A percentile compares a stretch with the other conserved stretches of the same genome.
Evolutionary conservation across 2,329 filamentous ascomycete species (phyloP).

Genomic region (Zymoseptoria passerinii): DNA sequence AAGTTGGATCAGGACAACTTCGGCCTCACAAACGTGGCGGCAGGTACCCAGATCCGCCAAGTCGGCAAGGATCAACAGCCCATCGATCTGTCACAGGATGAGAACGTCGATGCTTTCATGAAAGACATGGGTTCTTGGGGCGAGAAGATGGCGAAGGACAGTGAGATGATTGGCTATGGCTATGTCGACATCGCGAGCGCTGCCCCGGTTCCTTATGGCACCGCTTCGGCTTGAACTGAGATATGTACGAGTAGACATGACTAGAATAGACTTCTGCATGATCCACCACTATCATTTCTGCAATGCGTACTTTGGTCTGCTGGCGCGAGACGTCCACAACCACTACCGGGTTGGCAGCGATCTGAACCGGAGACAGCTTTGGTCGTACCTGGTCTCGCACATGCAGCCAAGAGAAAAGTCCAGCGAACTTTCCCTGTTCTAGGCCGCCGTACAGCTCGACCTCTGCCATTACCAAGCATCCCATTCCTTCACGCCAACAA

Average conservation of each 20-base stretch:
- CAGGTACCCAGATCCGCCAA: conserved; percentile 45
- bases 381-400: background rate
- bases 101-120: conserved; percentile 42
- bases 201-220: conserved; percentile 32
- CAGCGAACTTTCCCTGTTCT: background rate
- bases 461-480: background rate
- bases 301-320: background rate
- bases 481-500: background rate
- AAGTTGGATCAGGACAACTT: conserved; percentile 45
- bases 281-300: background rate
- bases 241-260: background rate
- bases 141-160: conserved; percentile 17
- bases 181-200: conserved; percentile 35
- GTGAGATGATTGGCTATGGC: conserved; percentile 15
- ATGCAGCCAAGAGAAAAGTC: background rate
- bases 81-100: conserved; percentile 43
- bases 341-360: too few relatives aligned
- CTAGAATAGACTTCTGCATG: background rate
- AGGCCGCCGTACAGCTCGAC: background rate
- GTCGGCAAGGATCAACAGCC: conserved; percentile 47
- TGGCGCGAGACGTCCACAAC: too few relatives aligned
- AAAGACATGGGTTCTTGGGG: conserved; percentile 42
- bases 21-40: conserved; percentile 38
- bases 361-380: too few relatives aligned
- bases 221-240: conserved; percentile 7